Evolutionary conservation across 495 filamentous ascomycete genomes (phyloP), one percentile per base, ranked within the genome.

Genomic region (Cudoniella acicularis): DNA sequence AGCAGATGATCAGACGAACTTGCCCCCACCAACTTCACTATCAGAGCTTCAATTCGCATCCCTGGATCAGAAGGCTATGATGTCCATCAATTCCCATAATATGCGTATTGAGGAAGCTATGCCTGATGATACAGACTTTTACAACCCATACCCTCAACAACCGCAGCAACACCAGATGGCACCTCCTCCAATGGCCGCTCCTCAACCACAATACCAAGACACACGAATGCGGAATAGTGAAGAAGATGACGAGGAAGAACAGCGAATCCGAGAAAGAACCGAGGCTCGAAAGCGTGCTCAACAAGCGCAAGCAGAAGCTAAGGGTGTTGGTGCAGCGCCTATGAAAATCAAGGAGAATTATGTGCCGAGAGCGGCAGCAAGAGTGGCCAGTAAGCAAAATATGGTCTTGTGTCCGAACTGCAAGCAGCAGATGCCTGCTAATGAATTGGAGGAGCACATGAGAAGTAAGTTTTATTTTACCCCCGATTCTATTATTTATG

Each of bases 291-390:
- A 84, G 41, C 83, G 87, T 41, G 86, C 87, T 63, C 87, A 89
- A 54, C 86, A 87, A 60, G 88, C 89, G 3, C 89, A 94, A 69
- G 84, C 86, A 13, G 86, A 90, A 51, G 87, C 88, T 1, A 87
- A 87, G 65, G 83, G 82, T 20, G 79, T 36, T 6, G 13, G 77
- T 9, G 77, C 84, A 4, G 82, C 80, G n/a, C 83, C 89, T 1
- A 95, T 96, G 87, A 91, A 90, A 67, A 98, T 98, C 70, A 87
- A 91, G 64, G 87, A 87, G 57, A 91, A 96, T 68, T 96, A 96
- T 70, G 88, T 96, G 0, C 91, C 92, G 0, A 85, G 90, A 6
- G 93, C 92, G 10, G 85, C 88, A 56, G 85, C 87, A 43, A 80
- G 87, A 72, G 75, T 79, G 36, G 77, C 84, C 11, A 85, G 83